A percentile compares a stretch with the other conserved stretches of the same genome.
Conservation (phyloP, 2,329 filamentous ascomycete genomes). For the Penicillium sp. region DNA sequence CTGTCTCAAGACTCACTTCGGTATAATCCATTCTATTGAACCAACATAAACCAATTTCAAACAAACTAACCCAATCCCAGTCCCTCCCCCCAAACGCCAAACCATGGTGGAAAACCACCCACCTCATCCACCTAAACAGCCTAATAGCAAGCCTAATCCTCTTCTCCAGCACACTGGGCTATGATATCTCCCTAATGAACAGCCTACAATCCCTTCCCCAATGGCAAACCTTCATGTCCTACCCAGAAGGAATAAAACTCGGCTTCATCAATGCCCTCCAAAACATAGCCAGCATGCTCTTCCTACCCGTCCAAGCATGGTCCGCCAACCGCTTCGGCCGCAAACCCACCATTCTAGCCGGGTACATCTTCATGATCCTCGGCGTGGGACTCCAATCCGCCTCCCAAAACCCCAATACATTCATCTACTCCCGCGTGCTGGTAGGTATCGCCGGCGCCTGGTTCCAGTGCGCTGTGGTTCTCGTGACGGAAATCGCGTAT, state of each 20-base stretch:
- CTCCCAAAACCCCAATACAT: slow-evolving; percentile 20
- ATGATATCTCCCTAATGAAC: too few species aligned
- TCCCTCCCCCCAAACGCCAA: too few species aligned
- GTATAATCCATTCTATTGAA: not conserved
- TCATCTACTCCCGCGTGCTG: slow-evolving; percentile 34
- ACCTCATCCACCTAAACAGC: too few species aligned
- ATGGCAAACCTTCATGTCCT: too few species aligned
- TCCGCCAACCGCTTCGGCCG: slow-evolving; percentile 34
- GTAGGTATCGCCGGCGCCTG: slow-evolving; percentile 35
- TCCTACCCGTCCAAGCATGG: slow-evolving; percentile 4
- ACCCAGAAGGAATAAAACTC: not conserved
- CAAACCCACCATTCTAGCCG: slow-evolving; percentile 26
- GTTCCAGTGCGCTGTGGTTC: slow-evolving; percentile 29
- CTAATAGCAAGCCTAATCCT: too few species aligned
- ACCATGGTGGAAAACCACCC: too few species aligned
- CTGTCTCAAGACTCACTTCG: not conserved
- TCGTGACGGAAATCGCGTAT: slow-evolving; percentile 45
- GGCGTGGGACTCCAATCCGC: slow-evolving; percentile 25
- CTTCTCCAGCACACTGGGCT: too few species aligned
- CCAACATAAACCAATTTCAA: too few species aligned
- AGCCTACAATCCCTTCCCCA: too few species aligned
- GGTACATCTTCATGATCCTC: slow-evolving; percentile 29
- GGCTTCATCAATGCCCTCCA: slow-evolving; percentile 5
- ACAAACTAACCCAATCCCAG: not conserved
- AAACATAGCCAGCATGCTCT: slow-evolving; percentile 3